Base-by-base conservation (phyloP, 2,329 filamentous ascomycete genomes). In the Pestalotiopsis sp. region DNA sequence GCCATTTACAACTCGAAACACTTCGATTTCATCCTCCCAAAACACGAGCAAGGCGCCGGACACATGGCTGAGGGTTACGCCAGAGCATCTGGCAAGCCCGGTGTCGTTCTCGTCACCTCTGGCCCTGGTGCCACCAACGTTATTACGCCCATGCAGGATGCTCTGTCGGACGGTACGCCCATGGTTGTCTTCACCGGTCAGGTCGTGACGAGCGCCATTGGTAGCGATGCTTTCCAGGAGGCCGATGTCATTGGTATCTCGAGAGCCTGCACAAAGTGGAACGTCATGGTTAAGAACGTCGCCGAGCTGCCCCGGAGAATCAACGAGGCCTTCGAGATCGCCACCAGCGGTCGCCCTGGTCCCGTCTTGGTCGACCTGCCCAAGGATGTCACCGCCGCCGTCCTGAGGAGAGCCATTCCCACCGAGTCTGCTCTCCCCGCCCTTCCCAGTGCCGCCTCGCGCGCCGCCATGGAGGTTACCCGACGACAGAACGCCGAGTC, bases 61-160 rank as follows among this genome's bases (percentile, higher is more conserved):
- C 96, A 99, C 83, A 99, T 98, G 96, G 96, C 96, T 17, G 92
- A 98, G 83, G 96, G 96, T 66, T 98, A 98, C 80, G 96, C 96
- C 67, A 91, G 96, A 76, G 95, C 94, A 68, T 95, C 92, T 66
- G 96, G 96, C 75, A 95, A 94, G 84, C 94, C 95, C 69, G 96
- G 96, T 78, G 96, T 98, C 68, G 96, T 99, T 68, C 87, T 99
- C 70, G 96, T 99, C 72, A 99, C 96, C 49, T 98, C 96, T 13
- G 96, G 96, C 45, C 96, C 96, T 17, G 96, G 96, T 72, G 96
- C 95, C 59, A 99, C 96, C 72, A 99, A 99, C 78, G 93, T 98
- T 71, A 90, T 98, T 71, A 98, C 96, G 38, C 95, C 96, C 7
- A 94, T 98, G 90, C 95, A 97, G 78, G 95, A 98, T 81, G 96